These are phyloP conservation scores for Chalciporus chontae DNA, from an alignment of 768 basidiomycete species.

Conservation along the genomic window DNA sequence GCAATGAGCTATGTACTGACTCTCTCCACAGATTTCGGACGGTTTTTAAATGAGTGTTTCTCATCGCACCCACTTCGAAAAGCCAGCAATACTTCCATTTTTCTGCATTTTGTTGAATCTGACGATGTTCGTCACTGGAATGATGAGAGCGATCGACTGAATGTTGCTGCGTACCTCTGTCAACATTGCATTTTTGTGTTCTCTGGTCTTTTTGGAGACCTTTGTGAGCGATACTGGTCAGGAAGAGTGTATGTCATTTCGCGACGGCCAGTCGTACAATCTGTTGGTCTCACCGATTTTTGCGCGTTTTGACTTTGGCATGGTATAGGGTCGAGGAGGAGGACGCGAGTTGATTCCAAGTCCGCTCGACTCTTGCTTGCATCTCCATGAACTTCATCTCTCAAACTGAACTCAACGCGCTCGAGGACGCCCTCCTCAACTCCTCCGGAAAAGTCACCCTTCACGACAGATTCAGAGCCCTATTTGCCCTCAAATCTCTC, in stretches of 20 bases:
- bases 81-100: constrained; percentile 96
- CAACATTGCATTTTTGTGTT: constrained; percentile 83
- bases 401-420: constrained; percentile 54
- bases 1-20: constrained; percentile 39
- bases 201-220: constrained; percentile 89
- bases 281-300: constrained; percentile 67
- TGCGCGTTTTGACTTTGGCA: constrained; percentile 88
- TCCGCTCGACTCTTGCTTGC: constrained; percentile 41
- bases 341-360: constrained; percentile 41
- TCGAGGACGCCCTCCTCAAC: constrained; percentile 81
- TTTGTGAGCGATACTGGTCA: constrained; percentile 85
- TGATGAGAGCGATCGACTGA: constrained; percentile 4
- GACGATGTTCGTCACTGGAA: constrained; percentile 25
- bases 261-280: neutral
- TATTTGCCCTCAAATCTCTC: constrained; percentile 89
- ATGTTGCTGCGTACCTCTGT: constrained; percentile 56
- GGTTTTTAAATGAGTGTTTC: constrained; percentile 91
- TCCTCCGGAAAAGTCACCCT: constrained; percentile 65
- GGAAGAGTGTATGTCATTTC: constrained; percentile 12
- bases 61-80: constrained; percentile 93
- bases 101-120: constrained; percentile 82
- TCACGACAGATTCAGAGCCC: constrained; percentile 83
- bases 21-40: constrained; percentile 93
- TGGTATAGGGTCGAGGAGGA: constrained; percentile 33
- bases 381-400: constrained; percentile 35